Evolutionary conservation across 306 rosid genomes (phyloP), one percentile per base, ranked within the genome.

Genomic region (Ormosia semicastrata): DNA sequence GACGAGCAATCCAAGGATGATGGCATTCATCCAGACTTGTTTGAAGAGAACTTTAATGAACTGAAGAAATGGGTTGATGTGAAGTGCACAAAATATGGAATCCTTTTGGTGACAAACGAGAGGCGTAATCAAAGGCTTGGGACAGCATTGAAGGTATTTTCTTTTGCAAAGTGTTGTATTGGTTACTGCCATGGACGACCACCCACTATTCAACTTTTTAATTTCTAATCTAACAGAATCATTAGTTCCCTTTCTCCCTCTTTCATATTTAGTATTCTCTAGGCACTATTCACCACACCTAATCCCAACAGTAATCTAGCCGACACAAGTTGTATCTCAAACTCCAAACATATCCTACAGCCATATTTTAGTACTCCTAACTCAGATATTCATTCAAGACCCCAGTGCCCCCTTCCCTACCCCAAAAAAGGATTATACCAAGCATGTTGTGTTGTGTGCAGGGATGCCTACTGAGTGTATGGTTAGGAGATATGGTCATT

Each of bases 61-160:
- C 88, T 95, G 79, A 89, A 90, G 86, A 95, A 90, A 86, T 95
- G 97, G 99, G 98, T 93, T 75, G 89, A 93, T 65, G 88, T 89
- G 71, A 95, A 92, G 84, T 85, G 96, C 75, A 66, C 88, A 52
- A 93, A 90, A 69, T 93, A 88, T 58, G 97, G 98, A 79, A 87
- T 88, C 66, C 95, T 95, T 71, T 81, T 89, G 59, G 97, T 93
- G 32, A 75, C 84, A 44, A 90, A 86, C 0, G 99, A 95, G 87
- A 90, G 87, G 89, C 95, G 95, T 6, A 14, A 52, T 43, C 88
- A 87, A 79, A 88, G 97, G 89, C 92, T 92, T 79, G 98, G 99
- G 77, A 85, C 92, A 71, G 99, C 98, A 39, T 83, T 95, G 69
- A 92, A 95, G 97, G 99, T 95, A 86, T 37, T 62, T 77, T 78